These are phyloP conservation scores for Paradendryphiella salina DNA, from an alignment of 2,329 filamentous ascomycete genomes.

Conservation along the genomic window DNA sequence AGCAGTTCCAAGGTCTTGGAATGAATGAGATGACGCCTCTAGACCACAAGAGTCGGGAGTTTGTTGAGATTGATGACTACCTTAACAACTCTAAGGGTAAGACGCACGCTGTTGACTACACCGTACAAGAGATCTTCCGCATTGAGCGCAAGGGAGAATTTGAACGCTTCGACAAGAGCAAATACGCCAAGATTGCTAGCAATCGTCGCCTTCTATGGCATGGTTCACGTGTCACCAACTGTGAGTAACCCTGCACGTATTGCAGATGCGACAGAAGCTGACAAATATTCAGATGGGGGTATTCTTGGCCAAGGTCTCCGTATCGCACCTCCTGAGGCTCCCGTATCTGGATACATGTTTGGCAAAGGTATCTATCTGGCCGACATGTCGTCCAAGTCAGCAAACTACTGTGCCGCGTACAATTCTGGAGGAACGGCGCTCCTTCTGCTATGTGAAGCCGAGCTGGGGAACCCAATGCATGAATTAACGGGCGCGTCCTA, in stretches of 20 bases:
- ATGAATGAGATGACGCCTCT: constrained; percentile 77
- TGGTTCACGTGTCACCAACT: constrained; percentile 81
- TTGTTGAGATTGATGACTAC: constrained; percentile 66
- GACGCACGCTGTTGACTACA: constrained; percentile 66
- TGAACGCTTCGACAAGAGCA: constrained; percentile 65
- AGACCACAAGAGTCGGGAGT: constrained; percentile 63
- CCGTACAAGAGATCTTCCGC: constrained; percentile 76
- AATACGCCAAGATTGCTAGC: constrained; percentile 58
- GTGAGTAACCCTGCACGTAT: neutral
- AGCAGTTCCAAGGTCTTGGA: constrained; percentile 70
- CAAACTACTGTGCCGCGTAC: constrained; percentile 69
- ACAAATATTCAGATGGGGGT: constrained; percentile 61
- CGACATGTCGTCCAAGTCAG: constrained; percentile 78
- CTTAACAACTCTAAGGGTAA: constrained; percentile 66
- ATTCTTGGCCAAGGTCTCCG: constrained; percentile 85
- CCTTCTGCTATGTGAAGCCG: constrained; percentile 80
- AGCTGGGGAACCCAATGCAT: constrained; percentile 75
- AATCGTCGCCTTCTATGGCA: constrained; percentile 85
- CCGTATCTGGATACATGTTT: constrained; percentile 82
- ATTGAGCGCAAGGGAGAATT: constrained; percentile 75
- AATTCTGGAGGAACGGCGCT: constrained; percentile 71
- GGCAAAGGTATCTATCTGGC: constrained; percentile 88
- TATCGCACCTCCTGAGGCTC: constrained; percentile 86
- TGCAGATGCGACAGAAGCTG: neutral
- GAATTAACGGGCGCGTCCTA: constrained; percentile 63